Base-by-base conservation (phyloP, 2,329 filamentous ascomycete genomes). In the Corniculantispora saksenae region DNA sequence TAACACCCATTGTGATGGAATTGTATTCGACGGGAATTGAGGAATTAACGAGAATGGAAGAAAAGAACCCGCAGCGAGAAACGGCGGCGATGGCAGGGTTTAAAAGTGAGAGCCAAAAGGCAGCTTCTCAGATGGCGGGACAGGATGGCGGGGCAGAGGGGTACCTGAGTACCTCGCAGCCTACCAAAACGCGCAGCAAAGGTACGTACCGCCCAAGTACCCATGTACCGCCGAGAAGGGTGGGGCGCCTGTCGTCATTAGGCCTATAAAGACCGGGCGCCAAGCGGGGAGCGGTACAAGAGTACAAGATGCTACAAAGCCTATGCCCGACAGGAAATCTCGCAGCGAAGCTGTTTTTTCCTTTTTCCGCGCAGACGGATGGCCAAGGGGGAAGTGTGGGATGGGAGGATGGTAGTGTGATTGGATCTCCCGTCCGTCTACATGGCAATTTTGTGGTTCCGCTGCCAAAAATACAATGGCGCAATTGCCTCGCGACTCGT, bases 1-100 rank as follows among this genome's bases (percentile, higher is more conserved):
- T 84, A 73, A 97, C 91, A 77, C 85, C 89, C 91, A 93, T 93
- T 72, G 67, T 84, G 77, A 69, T 68, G 64, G 66, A 65, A 43
- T 64, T n/a, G 25, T 59, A 61, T 61, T 53, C 19, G 47, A 45
- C 7, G 25, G 59, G 23, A 27, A 55, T 23, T 38, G 23, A 21
- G 10, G 29, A 45, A 54, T 21, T 27, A 55, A 17, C 25, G 59
- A 23, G n/a, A 58, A 38, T 38, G 21, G 10, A 59, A 59, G 65
- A 61, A 21, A 35, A 43, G 53, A 53, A 48, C 58, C 21, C 25
- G 51, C 55, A 50, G 40, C 45, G 40, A 48, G 35, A 38, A 66
- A 47, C 40, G 29, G 57, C 63, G 63, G 63, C 63, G 63, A 65
- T 56, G 50, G 63, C 57, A 65, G 63, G 63, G 57, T 65, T 65